Conservation (phyloP, 192 early-diverging fungal species). For the Gaertneriomyces semiglobifer region DNA sequence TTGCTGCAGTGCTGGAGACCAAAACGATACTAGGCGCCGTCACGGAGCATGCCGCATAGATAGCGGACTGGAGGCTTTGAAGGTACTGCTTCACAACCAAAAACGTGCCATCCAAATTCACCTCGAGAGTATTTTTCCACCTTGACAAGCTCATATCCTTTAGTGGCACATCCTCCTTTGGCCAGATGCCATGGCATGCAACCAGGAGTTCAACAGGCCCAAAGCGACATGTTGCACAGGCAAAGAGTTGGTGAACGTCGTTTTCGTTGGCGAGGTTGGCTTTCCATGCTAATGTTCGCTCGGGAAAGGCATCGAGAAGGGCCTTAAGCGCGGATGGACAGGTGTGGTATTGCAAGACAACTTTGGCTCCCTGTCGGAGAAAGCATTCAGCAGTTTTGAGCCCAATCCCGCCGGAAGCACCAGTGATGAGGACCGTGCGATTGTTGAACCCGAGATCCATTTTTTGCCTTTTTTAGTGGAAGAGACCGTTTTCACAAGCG, state of each 20-base stretch:
- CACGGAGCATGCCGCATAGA: not conserved
- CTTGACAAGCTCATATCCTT: constrained; percentile 54
- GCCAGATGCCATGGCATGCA: constrained; percentile 60
- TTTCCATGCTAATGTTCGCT: constrained; percentile 17
- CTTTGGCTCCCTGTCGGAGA: constrained; percentile 47
- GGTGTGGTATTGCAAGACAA: constrained; percentile 53
- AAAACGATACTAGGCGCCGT: constrained; percentile 24
- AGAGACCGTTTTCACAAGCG: too few relatives aligned
- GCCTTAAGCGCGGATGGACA: constrained; percentile 22
- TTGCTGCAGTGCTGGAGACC: constrained; percentile 48
- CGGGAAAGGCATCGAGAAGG: constrained; percentile 34
- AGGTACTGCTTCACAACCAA: constrained; percentile 41
- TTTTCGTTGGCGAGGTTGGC: constrained; percentile 44
- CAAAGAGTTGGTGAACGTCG: constrained; percentile 27
- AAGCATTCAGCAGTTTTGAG: constrained; percentile 42
- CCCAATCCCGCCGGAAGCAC: constrained; percentile 58
- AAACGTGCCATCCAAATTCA: constrained; percentile 59
- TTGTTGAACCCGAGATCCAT: constrained; percentile 10
- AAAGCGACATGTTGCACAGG: constrained; percentile 9
- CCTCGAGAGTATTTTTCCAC: constrained; percentile 46
- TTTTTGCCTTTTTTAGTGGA: too few relatives aligned
- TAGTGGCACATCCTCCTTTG: constrained; percentile 39
- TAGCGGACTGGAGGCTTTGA: constrained; percentile 23
- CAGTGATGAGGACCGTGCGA: constrained; percentile 54
- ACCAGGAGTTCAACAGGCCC: constrained; percentile 49